Percentiles rank a stretch among this genome's conserved stretches.
Evolutionary conservation across 2,329 filamentous ascomycete genomes (phyloP).

Genomic region (Cladosporium sphaerospermum): DNA sequence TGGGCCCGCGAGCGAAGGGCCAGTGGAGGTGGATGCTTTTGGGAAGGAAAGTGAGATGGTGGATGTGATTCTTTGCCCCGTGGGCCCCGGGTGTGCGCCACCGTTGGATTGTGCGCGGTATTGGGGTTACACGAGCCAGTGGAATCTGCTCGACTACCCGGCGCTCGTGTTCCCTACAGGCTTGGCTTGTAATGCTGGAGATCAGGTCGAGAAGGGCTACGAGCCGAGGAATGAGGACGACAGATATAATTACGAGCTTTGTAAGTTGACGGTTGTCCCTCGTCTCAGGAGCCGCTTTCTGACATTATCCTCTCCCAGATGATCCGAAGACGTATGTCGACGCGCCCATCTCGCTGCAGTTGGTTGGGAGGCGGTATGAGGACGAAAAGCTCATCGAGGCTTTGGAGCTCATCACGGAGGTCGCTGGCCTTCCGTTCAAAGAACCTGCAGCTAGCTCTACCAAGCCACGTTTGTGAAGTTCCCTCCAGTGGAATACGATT

Average conservation of each 20-base stretch:
- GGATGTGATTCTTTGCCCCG: conserved; percentile 59
- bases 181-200: conserved; percentile 37
- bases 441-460: background rate
- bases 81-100: conserved; percentile 50
- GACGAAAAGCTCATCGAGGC: conserved; percentile 47
- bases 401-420: background rate
- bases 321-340: conserved; percentile 42
- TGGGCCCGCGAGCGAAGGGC: conserved; percentile 16
- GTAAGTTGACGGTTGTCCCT: background rate
- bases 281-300: too few species aligned
- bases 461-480: background rate
- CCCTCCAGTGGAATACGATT: background rate
- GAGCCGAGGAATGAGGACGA: conserved; percentile 42
- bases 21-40: conserved; percentile 10
- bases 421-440: background rate
- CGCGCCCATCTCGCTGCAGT: conserved; percentile 48
- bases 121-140: conserved; percentile 62
- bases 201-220: conserved; percentile 34
- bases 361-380: conserved; percentile 48
- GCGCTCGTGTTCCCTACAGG: conserved; percentile 55
- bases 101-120: conserved; percentile 49
- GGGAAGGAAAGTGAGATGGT: conserved; percentile 33
- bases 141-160: conserved; percentile 60
- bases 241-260: conserved; percentile 37
- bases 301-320: too few species aligned